Conservation (phyloP, 306 rosid species). For the Ammopiptanthus mongolicus region DNA sequence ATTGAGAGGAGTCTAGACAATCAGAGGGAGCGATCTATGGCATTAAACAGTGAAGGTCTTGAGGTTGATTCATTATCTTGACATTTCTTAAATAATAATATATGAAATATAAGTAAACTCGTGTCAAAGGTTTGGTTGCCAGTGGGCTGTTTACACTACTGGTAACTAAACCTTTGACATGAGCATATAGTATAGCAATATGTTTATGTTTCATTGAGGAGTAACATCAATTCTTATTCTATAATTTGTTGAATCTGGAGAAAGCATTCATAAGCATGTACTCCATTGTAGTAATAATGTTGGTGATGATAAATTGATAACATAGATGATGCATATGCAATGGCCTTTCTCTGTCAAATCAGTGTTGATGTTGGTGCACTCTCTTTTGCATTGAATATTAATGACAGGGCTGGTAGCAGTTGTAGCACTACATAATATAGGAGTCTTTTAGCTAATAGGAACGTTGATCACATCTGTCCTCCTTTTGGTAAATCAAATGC, state of each 20-base stretch:
- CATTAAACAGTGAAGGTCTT: slow-evolving; percentile 92
- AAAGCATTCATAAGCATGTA: too few relatives aligned
- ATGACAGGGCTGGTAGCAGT: neutral
- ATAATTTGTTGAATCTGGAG: too few relatives aligned
- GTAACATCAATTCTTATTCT: neutral
- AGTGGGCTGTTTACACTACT: neutral
- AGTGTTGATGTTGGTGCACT: neutral
- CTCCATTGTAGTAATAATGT: too few relatives aligned
- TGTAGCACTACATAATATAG: neutral
- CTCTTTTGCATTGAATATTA: neutral
- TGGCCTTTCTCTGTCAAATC: neutral
- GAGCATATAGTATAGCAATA: neutral
- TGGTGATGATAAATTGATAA: neutral
- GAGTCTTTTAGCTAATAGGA: neutral
- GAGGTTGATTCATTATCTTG: slow-evolving; percentile 55
- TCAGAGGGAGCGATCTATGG: slow-evolving; percentile 93
- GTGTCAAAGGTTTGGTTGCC: slow-evolving; percentile 3
- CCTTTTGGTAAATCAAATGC: neutral
- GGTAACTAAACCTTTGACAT: too few relatives aligned
- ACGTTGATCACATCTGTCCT: neutral
- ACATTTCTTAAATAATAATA: slow-evolving; percentile 5
- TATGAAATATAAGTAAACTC: neutral
- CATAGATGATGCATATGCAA: neutral
- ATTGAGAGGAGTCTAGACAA: slow-evolving; percentile 65
- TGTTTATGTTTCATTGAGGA: neutral